Percentiles rank a stretch among this genome's conserved stretches.
Conservation (phyloP, 768 basidiomycete genomes). For the Lactarius quietus region DNA sequence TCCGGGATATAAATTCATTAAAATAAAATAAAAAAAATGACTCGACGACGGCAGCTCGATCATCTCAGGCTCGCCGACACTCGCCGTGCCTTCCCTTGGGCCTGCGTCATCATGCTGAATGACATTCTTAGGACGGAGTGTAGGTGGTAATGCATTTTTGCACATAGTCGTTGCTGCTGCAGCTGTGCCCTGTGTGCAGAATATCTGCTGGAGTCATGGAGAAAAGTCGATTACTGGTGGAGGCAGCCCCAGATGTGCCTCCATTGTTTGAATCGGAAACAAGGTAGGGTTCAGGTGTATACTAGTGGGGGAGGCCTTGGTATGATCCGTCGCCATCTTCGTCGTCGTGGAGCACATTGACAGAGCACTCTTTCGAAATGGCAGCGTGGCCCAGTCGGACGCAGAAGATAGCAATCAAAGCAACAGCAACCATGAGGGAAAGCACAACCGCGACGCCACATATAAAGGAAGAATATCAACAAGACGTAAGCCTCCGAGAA, state of each 20-base stretch:
- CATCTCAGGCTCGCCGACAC: conserved; percentile 54
- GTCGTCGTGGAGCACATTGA: conserved; percentile 59
- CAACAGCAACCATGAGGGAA: conserved; percentile 40
- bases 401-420: conserved; percentile 46
- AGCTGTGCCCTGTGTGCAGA: conserved; percentile 30
- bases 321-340: conserved; percentile 48
- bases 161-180: conserved; percentile 37
- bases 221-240: conserved; percentile 27
- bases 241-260: conserved; percentile 37
- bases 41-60: conserved; percentile 85
- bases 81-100: conserved; percentile 37
- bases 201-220: conserved; percentile 13
- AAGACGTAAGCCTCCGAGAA: neutral
- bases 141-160: conserved; percentile 35
- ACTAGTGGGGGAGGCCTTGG: conserved; percentile 62
- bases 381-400: conserved; percentile 41
- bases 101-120: conserved; percentile 79
- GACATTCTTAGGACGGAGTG: conserved; percentile 63
- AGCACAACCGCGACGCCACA: conserved; percentile 59
- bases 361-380: conserved; percentile 52
- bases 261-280: conserved; percentile 56
- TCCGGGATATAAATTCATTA: no score
- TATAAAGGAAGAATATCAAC: conserved; percentile 38
- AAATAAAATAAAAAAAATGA: no score
- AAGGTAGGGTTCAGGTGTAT: conserved; percentile 73